Conservation (phyloP, 352 stramenopile genomes). For the Plasmopara halstedii region DNA sequence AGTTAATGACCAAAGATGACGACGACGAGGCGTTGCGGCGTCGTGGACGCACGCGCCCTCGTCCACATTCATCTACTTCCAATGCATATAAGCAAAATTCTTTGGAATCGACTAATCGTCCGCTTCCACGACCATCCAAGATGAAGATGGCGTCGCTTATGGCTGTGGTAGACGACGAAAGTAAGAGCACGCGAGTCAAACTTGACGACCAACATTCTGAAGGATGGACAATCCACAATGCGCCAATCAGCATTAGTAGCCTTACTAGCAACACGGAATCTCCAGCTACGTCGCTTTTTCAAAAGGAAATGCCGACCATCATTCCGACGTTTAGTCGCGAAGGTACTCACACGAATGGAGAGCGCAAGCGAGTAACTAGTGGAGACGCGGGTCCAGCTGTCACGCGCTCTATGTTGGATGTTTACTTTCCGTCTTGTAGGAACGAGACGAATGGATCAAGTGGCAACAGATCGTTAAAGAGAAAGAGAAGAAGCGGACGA, state of each 20-base stretch:
- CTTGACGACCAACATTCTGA: slow-evolving; percentile 13
- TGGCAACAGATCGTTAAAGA: slow-evolving; percentile 31
- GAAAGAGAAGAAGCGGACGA: slow-evolving; percentile 30
- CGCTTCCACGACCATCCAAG: slow-evolving; percentile 16
- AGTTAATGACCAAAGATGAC: slow-evolving; percentile 27
- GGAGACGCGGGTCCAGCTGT: slow-evolving; percentile 16
- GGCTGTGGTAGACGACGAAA: slow-evolving; percentile 22
- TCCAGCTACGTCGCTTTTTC: slow-evolving; percentile 36
- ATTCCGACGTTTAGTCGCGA: slow-evolving; percentile 50
- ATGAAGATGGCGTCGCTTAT: slow-evolving; percentile 51
- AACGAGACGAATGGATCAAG: slow-evolving; percentile 5
- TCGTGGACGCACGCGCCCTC: slow-evolving; percentile 20
- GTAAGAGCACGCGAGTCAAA: slow-evolving; percentile 53
- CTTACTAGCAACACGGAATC: slow-evolving; percentile 7
- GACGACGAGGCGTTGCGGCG: slow-evolving; percentile 31
- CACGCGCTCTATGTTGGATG: slow-evolving; percentile 42
- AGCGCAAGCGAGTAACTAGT: slow-evolving; percentile 17
- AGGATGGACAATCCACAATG: slow-evolving; percentile 6
- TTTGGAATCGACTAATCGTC: slow-evolving; percentile 3
- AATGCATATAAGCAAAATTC: slow-evolving; percentile 17
- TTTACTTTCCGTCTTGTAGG: slow-evolving; percentile 38
- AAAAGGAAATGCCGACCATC: slow-evolving; percentile 32
- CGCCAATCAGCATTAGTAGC: slow-evolving; percentile 17
- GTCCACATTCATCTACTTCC: slow-evolving; percentile 13
- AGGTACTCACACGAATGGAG: slow-evolving; percentile 2